These are phyloP conservation scores for Mantamonas sphyraenae DNA, from an alignment of 78 protist genomes.

Conservation along the genomic window DNA sequence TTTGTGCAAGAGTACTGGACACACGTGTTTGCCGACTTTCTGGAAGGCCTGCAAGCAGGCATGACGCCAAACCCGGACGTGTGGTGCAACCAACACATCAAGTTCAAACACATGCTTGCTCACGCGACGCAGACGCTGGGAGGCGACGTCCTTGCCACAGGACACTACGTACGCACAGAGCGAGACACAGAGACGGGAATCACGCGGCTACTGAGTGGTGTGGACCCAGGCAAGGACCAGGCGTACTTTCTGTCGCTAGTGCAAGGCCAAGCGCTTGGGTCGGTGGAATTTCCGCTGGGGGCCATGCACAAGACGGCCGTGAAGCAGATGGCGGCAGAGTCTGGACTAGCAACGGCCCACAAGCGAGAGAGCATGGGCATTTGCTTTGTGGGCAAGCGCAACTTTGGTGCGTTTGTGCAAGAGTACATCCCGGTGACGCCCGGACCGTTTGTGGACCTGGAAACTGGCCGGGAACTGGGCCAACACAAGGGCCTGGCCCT, in stretches of 20 bases:
- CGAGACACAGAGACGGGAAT: background rate
- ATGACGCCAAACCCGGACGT: constrained; percentile 44
- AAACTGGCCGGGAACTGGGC: background rate
- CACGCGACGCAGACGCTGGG: background rate
- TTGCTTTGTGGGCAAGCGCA: constrained; percentile 43
- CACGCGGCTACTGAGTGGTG: background rate
- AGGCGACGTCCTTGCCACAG: constrained; percentile 17
- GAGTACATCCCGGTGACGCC: background rate
- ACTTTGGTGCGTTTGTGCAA: background rate
- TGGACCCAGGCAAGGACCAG: constrained; percentile 27
- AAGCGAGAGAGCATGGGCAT: constrained; percentile 29
- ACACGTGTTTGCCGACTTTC: constrained; percentile 19
- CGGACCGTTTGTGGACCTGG: constrained; percentile 1
- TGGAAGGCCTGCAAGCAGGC: constrained; percentile 1
- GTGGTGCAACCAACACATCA: constrained; percentile 33
- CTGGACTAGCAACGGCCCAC: background rate
- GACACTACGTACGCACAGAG: constrained; percentile 14
- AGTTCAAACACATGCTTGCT: constrained; percentile 13
- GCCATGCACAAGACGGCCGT: background rate
- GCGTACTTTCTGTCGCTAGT: constrained; percentile 14
- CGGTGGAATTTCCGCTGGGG: constrained; percentile 26
- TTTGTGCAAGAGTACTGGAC: constrained; percentile 40
- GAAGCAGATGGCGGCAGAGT: background rate
- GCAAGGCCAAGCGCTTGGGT: background rate
- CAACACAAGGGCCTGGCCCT: background rate